Evolutionary conservation across 257 asterid genomes (phyloP), one percentile per base, ranked within the genome.

Genomic region (Solanum chiquidenum): DNA sequence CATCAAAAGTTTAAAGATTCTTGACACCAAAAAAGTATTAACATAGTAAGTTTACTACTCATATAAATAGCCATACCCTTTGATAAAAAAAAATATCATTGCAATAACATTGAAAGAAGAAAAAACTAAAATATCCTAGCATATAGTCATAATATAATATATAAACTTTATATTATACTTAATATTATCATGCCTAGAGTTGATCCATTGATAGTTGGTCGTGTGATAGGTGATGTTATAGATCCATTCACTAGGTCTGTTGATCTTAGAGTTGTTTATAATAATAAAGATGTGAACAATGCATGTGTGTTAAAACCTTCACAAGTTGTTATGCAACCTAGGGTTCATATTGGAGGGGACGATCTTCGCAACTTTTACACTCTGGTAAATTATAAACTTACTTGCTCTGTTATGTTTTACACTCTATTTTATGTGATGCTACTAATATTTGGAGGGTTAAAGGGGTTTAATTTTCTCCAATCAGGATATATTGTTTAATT

Each of bases 271-370:
- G 95, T 94, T 7, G 31, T 13, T 23, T 92, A 92, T 80, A 86
- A 55, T 35, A 87, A 42, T 85, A 86, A 93, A 11, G 97, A 92
- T 10, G 93, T 94, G 2, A 91, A 8, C 21, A 95, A 95, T 87
- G 97, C 97, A 2, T 90, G 93, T 40, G 95, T 89, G 64, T 90
- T 94, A 7, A 88, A 91, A 86, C 98, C 98, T 0, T 95, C 98
- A 60, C 98, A 94, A 29, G 38, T 94, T 40, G 83, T 90, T 40
- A 91, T 86, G 91, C 97, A 89, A 38, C 98, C 98, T 38, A 88
- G 95, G 92, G 95, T 94, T 88, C 95, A 95, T 16, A 88, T 95
- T 68, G 98, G 98, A 29, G 98, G 98, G 0, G 92, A 93, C 2
- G 98, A 95, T 74, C 95, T 95, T 20, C 95, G 96, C 11, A 93